These are phyloP conservation scores for Colletotrichum sp. DNA, from an alignment of 2,329 filamentous ascomycete species.

Conservation along the genomic window DNA sequence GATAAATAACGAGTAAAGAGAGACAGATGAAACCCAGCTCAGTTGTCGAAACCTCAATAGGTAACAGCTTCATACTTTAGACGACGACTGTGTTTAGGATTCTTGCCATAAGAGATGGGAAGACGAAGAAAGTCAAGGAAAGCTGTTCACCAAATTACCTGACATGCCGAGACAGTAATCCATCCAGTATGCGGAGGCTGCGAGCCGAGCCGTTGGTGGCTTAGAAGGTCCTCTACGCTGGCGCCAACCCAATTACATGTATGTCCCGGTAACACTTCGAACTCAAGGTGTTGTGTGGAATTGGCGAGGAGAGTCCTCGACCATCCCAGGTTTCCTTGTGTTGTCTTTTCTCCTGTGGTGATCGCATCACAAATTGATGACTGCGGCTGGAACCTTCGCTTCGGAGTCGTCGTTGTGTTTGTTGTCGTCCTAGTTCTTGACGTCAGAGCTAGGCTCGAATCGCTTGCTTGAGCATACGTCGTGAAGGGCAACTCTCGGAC, in stretches of 20 bases:
- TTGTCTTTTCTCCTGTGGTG: too few relatives aligned
- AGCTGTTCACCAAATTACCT: background rate
- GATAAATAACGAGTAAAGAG: background rate
- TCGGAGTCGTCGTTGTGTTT: background rate
- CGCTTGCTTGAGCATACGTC: background rate
- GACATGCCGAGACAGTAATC: background rate
- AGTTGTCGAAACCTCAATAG: too few relatives aligned
- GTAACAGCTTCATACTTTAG: too few relatives aligned
- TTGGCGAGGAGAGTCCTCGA: background rate
- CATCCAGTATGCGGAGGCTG: accelerated
- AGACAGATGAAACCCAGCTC: background rate
- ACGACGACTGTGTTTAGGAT: accelerated
- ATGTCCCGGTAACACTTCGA: too few relatives aligned
- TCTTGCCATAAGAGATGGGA: background rate
- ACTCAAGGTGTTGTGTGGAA: too few relatives aligned
- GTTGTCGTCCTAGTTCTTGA: background rate
- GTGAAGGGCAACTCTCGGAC: background rate
- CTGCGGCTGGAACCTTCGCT: background rate
- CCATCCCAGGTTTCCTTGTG: too few relatives aligned
- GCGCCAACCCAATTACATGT: too few relatives aligned
- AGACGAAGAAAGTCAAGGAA: accelerated
- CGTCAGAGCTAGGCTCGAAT: background rate
- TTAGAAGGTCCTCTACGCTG: accelerated
- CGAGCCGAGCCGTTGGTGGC: background rate
- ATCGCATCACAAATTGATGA: too few relatives aligned